Percentiles rank a stretch among this genome's conserved stretches.
Evolutionary conservation across 208 protist species (phyloP).

Genomic region (Acanthamoeba royreba): DNA sequence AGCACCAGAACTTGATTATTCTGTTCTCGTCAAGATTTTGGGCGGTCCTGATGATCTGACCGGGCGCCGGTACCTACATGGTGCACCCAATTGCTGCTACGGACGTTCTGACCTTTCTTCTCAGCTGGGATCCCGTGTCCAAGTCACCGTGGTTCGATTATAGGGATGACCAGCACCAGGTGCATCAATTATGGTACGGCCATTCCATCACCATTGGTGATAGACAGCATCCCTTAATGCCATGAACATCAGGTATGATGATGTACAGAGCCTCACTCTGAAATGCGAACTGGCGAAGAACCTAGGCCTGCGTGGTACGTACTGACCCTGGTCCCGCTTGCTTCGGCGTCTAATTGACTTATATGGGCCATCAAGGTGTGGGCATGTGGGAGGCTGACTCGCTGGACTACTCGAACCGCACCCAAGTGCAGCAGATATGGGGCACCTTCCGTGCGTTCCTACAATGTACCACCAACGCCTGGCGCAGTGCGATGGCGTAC

Average conservation of each 20-base stretch:
- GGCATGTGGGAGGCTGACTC: constrained; percentile 40
- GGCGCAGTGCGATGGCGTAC: too few relatives aligned
- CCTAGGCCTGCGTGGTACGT: not conserved
- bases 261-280: not conserved
- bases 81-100: not conserved
- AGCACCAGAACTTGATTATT: constrained; percentile 10
- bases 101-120: not conserved
- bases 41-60: not conserved
- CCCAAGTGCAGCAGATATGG: constrained; percentile 41
- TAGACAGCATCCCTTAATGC: not conserved
- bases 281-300: constrained; percentile 36
- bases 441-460: constrained; percentile 36
- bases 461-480: too few relatives aligned
- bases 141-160: constrained; percentile 40
- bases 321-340: not conserved
- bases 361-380: not conserved
- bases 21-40: not conserved
- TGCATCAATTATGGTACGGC: constrained; percentile 17
- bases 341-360: not conserved
- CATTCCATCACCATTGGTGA: not conserved
- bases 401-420: constrained; percentile 18
- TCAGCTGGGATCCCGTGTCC: not conserved
- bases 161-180: not conserved
- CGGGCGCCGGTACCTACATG: not conserved
- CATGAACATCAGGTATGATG: constrained; percentile 16